Conservation (phyloP, 2,329 filamentous ascomycete species). For the Fusarium sp. region DNA sequence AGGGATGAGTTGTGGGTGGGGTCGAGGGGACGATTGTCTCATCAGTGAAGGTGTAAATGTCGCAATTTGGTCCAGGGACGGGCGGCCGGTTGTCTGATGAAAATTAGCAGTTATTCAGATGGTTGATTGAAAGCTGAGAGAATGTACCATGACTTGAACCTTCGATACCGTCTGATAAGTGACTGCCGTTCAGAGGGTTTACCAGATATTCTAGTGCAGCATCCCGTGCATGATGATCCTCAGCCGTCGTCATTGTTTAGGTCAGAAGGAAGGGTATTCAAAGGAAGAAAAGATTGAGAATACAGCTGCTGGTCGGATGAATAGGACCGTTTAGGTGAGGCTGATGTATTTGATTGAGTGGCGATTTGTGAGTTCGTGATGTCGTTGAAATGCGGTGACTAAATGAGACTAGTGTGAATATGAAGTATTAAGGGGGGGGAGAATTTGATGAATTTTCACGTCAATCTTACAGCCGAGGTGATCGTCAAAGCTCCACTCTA, state of each 20-base stretch:
- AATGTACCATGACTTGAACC: constrained; percentile 24
- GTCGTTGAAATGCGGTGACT: constrained; percentile 22
- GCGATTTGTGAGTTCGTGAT: neutral
- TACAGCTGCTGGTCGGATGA: neutral
- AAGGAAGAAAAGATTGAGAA: neutral
- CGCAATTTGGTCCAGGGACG: constrained; percentile 58
- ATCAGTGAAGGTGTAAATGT: constrained; percentile 97
- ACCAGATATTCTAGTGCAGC: neutral
- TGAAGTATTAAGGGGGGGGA: constrained; percentile 18
- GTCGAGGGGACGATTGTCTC: constrained; percentile 89
- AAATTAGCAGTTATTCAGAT: neutral
- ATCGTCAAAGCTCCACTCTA: neutral
- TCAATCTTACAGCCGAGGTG: neutral
- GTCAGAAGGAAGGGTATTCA: rapidly evolving
- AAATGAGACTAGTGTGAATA: constrained; percentile 20
- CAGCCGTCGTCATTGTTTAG: neutral
- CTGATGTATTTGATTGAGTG: neutral
- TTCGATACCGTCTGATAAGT: constrained; percentile 22
- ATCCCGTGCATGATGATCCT: neutral
- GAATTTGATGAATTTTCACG: constrained; percentile 23
- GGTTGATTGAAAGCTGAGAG: rapidly evolving
- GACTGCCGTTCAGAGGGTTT: neutral
- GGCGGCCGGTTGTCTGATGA: constrained; percentile 8
- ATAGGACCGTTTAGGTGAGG: neutral
- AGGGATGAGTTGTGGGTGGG: constrained; percentile 87